phyloP scores from a whole-genome alignment of 805 yeast genomes.

The Yarrowia sp. region DNA sequence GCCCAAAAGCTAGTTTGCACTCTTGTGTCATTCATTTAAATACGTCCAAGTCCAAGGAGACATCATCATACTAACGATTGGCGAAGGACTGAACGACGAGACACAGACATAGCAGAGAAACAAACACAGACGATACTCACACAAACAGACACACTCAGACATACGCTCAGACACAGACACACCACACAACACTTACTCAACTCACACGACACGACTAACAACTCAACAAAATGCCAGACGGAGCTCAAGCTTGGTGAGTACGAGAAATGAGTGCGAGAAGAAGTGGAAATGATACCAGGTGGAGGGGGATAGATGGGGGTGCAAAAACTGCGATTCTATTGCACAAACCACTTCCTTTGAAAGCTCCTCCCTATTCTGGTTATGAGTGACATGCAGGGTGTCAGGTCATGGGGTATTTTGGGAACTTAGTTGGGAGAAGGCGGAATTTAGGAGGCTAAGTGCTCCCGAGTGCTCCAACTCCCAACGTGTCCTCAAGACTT shows the following conservation, averaged over 20 bases:
- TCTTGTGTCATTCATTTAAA: constrained; percentile 15
- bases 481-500: no score
- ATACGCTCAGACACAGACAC: background rate
- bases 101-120: background rate
- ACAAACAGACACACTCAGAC: background rate
- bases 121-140: background rate
- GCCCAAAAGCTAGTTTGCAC: constrained; percentile 2
- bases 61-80: background rate
- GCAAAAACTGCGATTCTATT: no score
- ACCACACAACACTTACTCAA: background rate
- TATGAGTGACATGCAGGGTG: no score
- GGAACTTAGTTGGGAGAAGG: no score
- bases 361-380: no score
- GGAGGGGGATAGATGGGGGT: no score
- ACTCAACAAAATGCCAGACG: constrained; percentile 50
- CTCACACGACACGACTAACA: constrained; percentile 4
- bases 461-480: no score
- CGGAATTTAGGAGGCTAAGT: no score
- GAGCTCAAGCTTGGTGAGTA: constrained; percentile 51
- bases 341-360: no score
- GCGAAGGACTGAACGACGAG: background rate
- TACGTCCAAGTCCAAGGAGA: constrained; percentile 10
- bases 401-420: no score
- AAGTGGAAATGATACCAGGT: no score
- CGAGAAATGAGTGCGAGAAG: background rate